phyloP scores from a whole-genome alignment of 208 protist genomes.

The Trypanosoma conorhini region DNA sequence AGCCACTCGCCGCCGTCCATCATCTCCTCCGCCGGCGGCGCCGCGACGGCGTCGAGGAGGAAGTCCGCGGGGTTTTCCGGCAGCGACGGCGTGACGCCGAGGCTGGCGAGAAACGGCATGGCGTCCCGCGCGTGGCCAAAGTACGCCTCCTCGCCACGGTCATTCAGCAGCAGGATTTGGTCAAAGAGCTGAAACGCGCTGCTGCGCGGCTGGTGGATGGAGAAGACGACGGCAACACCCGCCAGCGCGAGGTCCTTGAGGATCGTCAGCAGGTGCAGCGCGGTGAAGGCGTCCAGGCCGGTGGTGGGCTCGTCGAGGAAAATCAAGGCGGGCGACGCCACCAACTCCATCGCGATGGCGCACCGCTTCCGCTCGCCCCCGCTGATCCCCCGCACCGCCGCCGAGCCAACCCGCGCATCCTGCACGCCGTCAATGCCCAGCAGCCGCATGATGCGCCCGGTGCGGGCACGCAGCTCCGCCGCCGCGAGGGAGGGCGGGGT shows the following conservation, averaged over 20 bases:
- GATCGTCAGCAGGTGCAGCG: slow-evolving; percentile 52
- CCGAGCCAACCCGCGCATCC: slow-evolving; percentile 47
- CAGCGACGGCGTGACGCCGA: slow-evolving; percentile 40
- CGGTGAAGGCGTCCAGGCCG: slow-evolving; percentile 85
- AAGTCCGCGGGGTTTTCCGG: slow-evolving; percentile 86
- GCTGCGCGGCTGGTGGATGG: slow-evolving; percentile 75
- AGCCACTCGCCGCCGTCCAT: slow-evolving; percentile 6
- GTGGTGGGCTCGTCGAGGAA: slow-evolving; percentile 85
- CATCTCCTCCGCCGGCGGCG: slow-evolving; percentile 26
- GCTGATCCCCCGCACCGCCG: slow-evolving; percentile 57
- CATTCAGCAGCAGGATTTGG: slow-evolving; percentile 77
- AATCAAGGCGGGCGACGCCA: slow-evolving; percentile 58
- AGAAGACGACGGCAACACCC: slow-evolving; percentile 64
- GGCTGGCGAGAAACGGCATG: slow-evolving; percentile 55
- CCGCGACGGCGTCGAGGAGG: slow-evolving; percentile 67
- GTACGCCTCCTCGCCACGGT: slow-evolving; percentile 77
- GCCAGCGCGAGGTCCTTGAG: slow-evolving; percentile 43
- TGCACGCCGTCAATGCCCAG: slow-evolving; percentile 61
- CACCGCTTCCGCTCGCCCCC: slow-evolving; percentile 80
- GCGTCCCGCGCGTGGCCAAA: slow-evolving; percentile 62
- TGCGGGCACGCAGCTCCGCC: slow-evolving; percentile 21
- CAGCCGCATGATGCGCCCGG: slow-evolving; percentile 27
- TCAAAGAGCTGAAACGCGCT: slow-evolving; percentile 69
- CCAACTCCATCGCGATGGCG: slow-evolving; percentile 67
- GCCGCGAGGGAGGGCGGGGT: slow-evolving; percentile 33